Percentiles rank a stretch among this genome's conserved stretches.
phyloP scores from a whole-genome alignment of 352 stramenopile genomes.

The Phytopythium kandeliae region DNA sequence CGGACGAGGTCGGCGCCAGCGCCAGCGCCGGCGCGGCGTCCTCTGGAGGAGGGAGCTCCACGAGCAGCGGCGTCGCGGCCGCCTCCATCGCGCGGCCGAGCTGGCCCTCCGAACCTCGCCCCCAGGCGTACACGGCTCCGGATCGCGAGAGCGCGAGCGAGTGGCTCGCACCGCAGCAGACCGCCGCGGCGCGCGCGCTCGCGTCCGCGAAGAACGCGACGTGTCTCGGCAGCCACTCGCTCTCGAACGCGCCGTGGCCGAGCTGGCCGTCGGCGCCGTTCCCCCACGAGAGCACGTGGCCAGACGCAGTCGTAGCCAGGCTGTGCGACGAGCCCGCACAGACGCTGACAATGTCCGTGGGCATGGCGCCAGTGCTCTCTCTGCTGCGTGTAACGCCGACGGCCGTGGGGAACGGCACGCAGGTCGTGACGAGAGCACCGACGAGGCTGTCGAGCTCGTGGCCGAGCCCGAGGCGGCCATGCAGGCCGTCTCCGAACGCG shows the following conservation, averaged over 20 bases:
- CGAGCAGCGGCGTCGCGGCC: conserved; percentile 10
- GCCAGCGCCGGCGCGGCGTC: no score
- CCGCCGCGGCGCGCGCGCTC: conserved; percentile 17
- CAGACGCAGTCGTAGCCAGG: conserved; percentile 33
- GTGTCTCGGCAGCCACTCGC: conserved; percentile 54
- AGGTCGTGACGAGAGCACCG: conserved; percentile 35
- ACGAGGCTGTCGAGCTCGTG: conserved; percentile 39
- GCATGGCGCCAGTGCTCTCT: conserved; percentile 1
- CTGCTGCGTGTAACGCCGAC: neutral
- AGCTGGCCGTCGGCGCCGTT: conserved; percentile 53
- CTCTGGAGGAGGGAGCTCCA: conserved; percentile 15
- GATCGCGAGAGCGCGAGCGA: conserved; percentile 38
- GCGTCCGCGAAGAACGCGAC: conserved; percentile 33
- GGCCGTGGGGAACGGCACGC: conserved; percentile 7
- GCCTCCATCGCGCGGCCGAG: conserved; percentile 18
- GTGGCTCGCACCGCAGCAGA: conserved; percentile 37
- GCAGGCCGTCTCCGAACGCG: conserved; percentile 62
- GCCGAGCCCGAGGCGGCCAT: conserved; percentile 53
- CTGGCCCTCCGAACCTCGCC: conserved; percentile 39
- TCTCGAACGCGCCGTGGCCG: conserved; percentile 34
- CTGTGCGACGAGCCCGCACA: conserved; percentile 46
- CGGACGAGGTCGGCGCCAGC: no score
- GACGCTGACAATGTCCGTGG: conserved; percentile 34
- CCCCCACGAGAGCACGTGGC: conserved; percentile 66
- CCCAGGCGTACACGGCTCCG: conserved; percentile 58